Evolutionary conservation across 1,139 yeast genomes (phyloP).

Genomic region (Suhomyces bokatorum): DNA sequence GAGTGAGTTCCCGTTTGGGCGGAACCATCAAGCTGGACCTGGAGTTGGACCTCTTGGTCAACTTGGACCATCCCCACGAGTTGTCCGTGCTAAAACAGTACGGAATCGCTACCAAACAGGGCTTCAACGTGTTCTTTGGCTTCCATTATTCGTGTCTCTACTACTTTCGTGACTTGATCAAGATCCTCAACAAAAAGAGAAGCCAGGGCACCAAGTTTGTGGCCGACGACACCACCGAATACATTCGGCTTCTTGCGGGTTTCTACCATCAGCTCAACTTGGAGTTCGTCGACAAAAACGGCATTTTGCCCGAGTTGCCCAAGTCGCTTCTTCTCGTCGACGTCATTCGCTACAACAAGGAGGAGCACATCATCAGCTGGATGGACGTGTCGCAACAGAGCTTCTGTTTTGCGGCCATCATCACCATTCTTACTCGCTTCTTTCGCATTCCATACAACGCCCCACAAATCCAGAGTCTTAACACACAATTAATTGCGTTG

Average conservation of each 20-base stretch:
- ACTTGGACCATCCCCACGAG: constrained; percentile 15
- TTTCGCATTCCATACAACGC: constrained; percentile 14
- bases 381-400: constrained; percentile 22
- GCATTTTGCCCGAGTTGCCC: constrained; percentile 9
- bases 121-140: constrained; percentile 20
- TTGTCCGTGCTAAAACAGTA: constrained; percentile 15
- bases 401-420: constrained; percentile 18
- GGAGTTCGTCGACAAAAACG: constrained; percentile 13
- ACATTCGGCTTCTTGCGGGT: constrained; percentile 18
- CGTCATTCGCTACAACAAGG: constrained; percentile 9
- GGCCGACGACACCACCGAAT: constrained; percentile 16
- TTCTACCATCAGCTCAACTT: constrained; percentile 11
- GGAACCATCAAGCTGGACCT: constrained; percentile 19
- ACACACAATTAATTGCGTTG: constrained; percentile 13
- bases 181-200: constrained; percentile 16
- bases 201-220: constrained; percentile 7
- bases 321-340: constrained; percentile 17
- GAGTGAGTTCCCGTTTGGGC: constrained; percentile 18
- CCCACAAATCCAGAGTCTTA: constrained; percentile 20
- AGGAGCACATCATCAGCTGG: constrained; percentile 18
- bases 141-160: constrained; percentile 16
- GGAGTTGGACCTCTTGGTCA: constrained; percentile 18
- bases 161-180: constrained; percentile 18
- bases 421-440: constrained; percentile 19
- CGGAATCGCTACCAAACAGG: constrained; percentile 18